A percentile compares a stretch with the other conserved stretches of the same genome.
Conservation (phyloP, 345 rosid genomes). For the Citrus hindsii region DNA sequence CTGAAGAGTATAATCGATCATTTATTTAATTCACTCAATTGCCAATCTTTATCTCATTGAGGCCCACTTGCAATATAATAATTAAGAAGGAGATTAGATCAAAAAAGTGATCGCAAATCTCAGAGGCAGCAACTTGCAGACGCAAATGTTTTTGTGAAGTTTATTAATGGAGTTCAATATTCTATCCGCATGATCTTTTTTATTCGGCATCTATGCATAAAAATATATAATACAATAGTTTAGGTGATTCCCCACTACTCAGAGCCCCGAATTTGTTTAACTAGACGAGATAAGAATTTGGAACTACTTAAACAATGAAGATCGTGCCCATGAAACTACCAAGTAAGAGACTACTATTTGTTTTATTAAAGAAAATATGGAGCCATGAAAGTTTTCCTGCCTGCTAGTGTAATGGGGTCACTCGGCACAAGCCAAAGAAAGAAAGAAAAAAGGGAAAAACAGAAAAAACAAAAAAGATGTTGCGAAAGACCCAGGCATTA, state of each 20-base stretch:
- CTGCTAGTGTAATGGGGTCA: not conserved
- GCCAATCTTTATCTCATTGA: slow-evolving; percentile 9
- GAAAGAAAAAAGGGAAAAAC: too few relatives aligned
- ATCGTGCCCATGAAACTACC: not conserved
- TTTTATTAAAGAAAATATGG: not conserved
- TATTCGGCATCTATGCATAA: not conserved
- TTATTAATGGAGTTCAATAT: slow-evolving; percentile 19
- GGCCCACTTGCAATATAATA: slow-evolving; percentile 21
- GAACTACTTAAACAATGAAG: not conserved
- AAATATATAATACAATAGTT: slow-evolving; percentile 13
- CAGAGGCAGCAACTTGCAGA: slow-evolving; percentile 39
- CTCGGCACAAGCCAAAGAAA: too few relatives aligned
- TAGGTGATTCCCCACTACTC: slow-evolving; percentile 44
- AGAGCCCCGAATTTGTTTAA: slow-evolving; percentile 12
- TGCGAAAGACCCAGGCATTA: too few relatives aligned
- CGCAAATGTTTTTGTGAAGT: slow-evolving; percentile 22
- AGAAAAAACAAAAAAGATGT: too few relatives aligned
- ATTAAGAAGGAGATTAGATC: slow-evolving; percentile 23
- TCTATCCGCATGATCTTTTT: slow-evolving; percentile 6
- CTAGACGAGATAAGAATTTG: slow-evolving; percentile 1
- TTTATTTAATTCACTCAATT: not conserved
- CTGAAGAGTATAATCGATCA: not conserved
- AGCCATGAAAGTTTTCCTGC: not conserved
- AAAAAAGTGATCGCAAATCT: slow-evolving; percentile 32
- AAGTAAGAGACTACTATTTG: not conserved